A percentile compares a stretch with the other conserved stretches of the same genome.
phyloP scores from a whole-genome alignment of 1,284 basidiomycete genomes.

The Anthracocystis panici-leucophaei region DNA sequence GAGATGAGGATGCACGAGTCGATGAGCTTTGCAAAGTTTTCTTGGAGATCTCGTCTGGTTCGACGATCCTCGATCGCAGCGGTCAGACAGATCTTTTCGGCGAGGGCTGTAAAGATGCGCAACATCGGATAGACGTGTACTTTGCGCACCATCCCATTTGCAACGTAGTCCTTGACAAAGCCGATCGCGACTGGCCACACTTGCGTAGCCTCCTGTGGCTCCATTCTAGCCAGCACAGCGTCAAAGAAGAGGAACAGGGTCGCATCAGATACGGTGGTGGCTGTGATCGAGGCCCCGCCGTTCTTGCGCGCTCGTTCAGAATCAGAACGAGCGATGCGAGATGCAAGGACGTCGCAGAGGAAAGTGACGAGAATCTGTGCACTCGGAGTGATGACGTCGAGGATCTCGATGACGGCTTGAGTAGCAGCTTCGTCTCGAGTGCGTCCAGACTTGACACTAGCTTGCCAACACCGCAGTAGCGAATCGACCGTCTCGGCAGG shows the following conservation, averaged over 20 bases:
- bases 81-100: constrained; percentile 82
- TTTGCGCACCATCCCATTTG: constrained; percentile 56
- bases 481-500: constrained; percentile 84
- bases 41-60: constrained; percentile 91
- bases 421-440: constrained; percentile 4
- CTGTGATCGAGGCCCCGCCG: constrained; percentile 2
- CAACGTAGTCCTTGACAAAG: constrained; percentile 82
- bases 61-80: constrained; percentile 90
- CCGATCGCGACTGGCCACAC: constrained; percentile 82
- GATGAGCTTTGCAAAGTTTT: constrained; percentile 85
- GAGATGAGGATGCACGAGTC: constrained; percentile 83
- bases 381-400: constrained; percentile 85
- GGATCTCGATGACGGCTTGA: constrained; percentile 77
- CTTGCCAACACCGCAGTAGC: constrained; percentile 81
- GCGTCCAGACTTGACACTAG: constrained; percentile 17
- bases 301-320: constrained; percentile 63
- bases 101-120: constrained; percentile 83
- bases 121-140: constrained; percentile 80
- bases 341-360: constrained; percentile 77
- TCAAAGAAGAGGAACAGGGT: constrained; percentile 85
- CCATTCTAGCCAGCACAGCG: constrained; percentile 83
- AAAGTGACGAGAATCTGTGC: constrained; percentile 90
- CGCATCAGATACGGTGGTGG: constrained; percentile 24
- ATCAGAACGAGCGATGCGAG: constrained; percentile 71
- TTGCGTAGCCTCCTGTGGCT: constrained; percentile 88